Base-by-base conservation (phyloP, 108 stramenopile species). In the Cyclostephanos tholiformis region DNA sequence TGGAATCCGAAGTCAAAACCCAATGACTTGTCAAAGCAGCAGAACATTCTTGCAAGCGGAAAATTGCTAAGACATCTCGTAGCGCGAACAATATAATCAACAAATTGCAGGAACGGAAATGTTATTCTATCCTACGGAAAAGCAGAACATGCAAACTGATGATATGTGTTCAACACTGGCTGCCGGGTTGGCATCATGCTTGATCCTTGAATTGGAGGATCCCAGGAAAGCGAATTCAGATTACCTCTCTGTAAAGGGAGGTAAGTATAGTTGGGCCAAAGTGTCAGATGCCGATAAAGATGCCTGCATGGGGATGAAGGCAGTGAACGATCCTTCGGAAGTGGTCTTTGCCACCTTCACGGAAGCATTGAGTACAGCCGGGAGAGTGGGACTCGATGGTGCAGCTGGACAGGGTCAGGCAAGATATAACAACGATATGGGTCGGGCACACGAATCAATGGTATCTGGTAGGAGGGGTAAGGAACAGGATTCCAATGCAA, bases 361-460 rank as follows among this genome's bases (percentile, higher is more conserved):
- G 32, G 65, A 66, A 29, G 30, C 49, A 39, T 39, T 66, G 17
- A n/a, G 26, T 17, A 66, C 16, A 5, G 46, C 49, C 52, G 65
- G 65, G 13, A 23, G 65, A 4, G 51, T 50, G 32, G 49, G 29
- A 51, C 20, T 66, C 17, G 46, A 23, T 14, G 51, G 46, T 49
- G 65, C 65, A 29, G 65, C 65, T 9, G 49, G 49, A 29, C 48
- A 49, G 14, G 65, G 65, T 19, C 65, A 66, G 25, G 65, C 65
- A 26, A 20, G 49, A n/a, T n/a, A n/a, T n/a, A n/a, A n/a, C n/a
- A n/a, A n/a, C n/a, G n/a, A n/a, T n/a, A n/a, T n/a, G n/a, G n/a
- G n/a, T n/a, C n/a, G n/a, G n/a, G 32, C 32, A 97, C 74, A 97
- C 98, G 11, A 59, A 93, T 9, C 79, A 98, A 13, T 99, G 98